Base-by-base conservation (phyloP, 805 yeast genomes). In the Ogataea wickerhamii region DNA sequence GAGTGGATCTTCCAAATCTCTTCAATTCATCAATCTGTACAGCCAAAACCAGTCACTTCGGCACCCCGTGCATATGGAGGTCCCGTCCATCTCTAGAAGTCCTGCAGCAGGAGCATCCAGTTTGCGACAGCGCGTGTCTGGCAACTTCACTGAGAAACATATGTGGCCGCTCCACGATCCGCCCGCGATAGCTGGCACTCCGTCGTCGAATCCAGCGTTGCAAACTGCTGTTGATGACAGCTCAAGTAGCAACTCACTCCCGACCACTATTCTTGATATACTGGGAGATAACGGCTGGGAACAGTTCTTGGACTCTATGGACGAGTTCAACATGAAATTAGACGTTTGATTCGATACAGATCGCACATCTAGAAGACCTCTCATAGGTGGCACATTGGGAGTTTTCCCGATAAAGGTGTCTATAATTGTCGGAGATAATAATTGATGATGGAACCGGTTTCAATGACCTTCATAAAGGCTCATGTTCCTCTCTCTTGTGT, bases 201-300 rank as follows among this genome's bases (percentile, higher is more conserved):
- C 25, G 8, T 11, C n/a, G 8, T 7, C 14, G n/a, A 26, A 26
- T 26, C n/a, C 11, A 8, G 11, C 8, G 12, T 8, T 8, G 25
- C 25, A 22, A 12, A 26, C 11, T 8, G 17, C 29, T 11, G 17
- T 7, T 13, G 29, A 11, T 10, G 8, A 12, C 16, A 11, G 16
- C 16, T 7, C 17, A 26, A 14, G 8, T 10, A 11, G n/a, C 17
- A 28, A 37, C 18, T 37, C 41, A 7, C 28, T 52, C 5, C 54
- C 49, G 16, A 41, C 41, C 11, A 47, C 53, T 1, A 59, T 59
- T 16, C 36, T 56, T 28, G 56, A 56, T 27, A 57, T 58, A 28
- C 34, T 59, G 6, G 56, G 58, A 4, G 63, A 59, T 36, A 51
- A 45, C 26, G 64, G 60, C 1, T 59, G 64, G 64, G 44, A 36